phyloP scores from a whole-genome alignment of 129 eudicot species.

The Artemisia annua region DNA sequence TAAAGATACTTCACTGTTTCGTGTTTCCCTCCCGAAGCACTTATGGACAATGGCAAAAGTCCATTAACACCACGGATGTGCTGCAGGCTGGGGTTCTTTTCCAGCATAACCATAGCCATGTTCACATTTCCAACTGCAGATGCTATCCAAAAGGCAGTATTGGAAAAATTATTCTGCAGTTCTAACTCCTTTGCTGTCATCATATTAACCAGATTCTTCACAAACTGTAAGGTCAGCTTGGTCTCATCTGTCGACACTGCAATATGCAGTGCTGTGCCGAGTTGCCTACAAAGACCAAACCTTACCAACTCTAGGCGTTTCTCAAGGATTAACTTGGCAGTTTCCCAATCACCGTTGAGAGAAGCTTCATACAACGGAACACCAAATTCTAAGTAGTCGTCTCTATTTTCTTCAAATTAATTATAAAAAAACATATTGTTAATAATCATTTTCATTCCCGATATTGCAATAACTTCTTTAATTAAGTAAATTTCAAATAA shows the following conservation, averaged over 20 bases:
- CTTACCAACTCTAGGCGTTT: background rate
- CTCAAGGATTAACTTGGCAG: background rate
- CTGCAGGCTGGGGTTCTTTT: background rate
- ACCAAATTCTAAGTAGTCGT: background rate
- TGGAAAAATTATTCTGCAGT: background rate
- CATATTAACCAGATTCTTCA: background rate
- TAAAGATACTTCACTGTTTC: background rate
- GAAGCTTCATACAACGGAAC: background rate
- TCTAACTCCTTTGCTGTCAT: background rate
- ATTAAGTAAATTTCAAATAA: too few relatives aligned
- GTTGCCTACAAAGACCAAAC: background rate
- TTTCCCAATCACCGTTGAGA: background rate
- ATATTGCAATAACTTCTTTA: too few relatives aligned
- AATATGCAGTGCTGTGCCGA: background rate
- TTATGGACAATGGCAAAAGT: background rate
- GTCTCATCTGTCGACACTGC: background rate
- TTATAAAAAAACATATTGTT: too few relatives aligned
- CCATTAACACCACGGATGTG: background rate
- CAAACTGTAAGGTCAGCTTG: background rate
- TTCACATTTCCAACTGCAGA: background rate
- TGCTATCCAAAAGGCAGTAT: background rate
- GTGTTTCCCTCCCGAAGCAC: background rate
- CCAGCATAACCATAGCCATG: background rate
- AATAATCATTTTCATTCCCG: background rate
- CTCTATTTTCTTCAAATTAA: background rate